Evolutionary conservation across 2,329 filamentous ascomycete genomes (phyloP).

Genomic region (Penicillium sp.): DNA sequence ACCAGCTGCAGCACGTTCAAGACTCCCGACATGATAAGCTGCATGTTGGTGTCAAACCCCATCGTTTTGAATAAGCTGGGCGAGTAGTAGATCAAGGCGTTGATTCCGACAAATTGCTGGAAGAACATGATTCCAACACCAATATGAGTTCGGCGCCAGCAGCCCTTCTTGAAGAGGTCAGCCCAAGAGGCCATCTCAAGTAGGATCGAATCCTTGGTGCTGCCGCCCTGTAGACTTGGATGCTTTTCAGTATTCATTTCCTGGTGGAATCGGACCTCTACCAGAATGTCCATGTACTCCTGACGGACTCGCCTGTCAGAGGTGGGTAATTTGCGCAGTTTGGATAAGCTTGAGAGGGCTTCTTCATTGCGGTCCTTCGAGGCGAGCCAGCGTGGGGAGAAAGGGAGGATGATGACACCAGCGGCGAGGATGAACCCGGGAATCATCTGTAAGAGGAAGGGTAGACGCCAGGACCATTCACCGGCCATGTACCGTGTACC

Average conservation of each 20-base stretch:
- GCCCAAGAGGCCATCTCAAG: constrained; percentile 53
- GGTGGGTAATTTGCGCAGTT: constrained; percentile 52
- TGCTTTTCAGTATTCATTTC: constrained; percentile 46
- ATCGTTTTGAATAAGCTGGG: constrained; percentile 60
- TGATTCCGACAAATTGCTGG: constrained; percentile 58
- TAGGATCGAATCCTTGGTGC: constrained; percentile 40
- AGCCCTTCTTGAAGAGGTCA: constrained; percentile 54
- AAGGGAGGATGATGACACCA: constrained; percentile 52
- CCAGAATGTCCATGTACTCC: constrained; percentile 54
- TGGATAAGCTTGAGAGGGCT: constrained; percentile 50
- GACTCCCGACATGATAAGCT: constrained; percentile 56
- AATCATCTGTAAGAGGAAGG: constrained; percentile 51
- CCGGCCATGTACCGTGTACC: constrained; percentile 46
- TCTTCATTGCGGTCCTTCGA: constrained; percentile 52
- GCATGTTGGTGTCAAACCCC: constrained; percentile 48
- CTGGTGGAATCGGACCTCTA: constrained; percentile 56
- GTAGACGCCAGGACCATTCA: constrained; percentile 52
- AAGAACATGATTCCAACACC: constrained; percentile 60
- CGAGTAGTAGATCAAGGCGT: constrained; percentile 62
- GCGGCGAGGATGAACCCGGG: constrained; percentile 40
- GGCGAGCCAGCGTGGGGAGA: constrained; percentile 58
- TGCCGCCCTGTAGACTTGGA: constrained; percentile 38
- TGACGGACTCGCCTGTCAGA: constrained; percentile 54
- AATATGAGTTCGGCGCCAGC: constrained; percentile 54
- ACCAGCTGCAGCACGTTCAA: constrained; percentile 54